Percentiles rank a stretch among this genome's conserved stretches.
phyloP scores from a whole-genome alignment of 129 eudicot genomes.

The Artemisia argyi region DNA sequence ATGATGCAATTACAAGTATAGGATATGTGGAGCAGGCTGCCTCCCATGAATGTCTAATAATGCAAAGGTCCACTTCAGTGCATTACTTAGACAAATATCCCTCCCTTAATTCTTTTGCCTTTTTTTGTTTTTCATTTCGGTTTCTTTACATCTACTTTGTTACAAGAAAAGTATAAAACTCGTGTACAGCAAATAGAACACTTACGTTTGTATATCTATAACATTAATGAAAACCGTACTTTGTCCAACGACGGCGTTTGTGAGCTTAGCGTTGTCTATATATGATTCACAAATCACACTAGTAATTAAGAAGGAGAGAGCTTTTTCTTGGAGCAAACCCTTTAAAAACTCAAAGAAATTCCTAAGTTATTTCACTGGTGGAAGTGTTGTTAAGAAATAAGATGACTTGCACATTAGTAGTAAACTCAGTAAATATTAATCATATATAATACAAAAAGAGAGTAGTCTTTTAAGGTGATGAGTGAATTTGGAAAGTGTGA shows the following conservation, averaged over 20 bases:
- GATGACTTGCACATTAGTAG: too few relatives aligned
- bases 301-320: background rate
- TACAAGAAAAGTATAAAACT: background rate
- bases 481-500: slow-evolving; percentile 7
- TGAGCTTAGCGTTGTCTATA: background rate
- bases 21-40: slow-evolving; percentile 42
- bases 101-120: slow-evolving; percentile 7
- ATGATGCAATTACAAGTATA: slow-evolving; percentile 35
- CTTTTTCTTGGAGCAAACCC: background rate
- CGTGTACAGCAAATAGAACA: background rate
- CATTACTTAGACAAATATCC: slow-evolving; percentile 20
- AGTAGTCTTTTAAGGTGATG: slow-evolving; percentile 6
- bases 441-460: background rate
- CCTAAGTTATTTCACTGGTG: too few relatives aligned
- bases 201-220: background rate
- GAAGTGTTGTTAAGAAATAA: too few relatives aligned
- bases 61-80: slow-evolving; percentile 36
- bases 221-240: background rate
- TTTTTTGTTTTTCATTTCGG: background rate
- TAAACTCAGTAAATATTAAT: too few relatives aligned
- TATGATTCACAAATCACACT: too few relatives aligned
- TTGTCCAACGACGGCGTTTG: background rate
- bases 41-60: slow-evolving; percentile 38
- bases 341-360: background rate
- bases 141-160: background rate